phyloP scores from a whole-genome alignment of 805 yeast species.

The Metschnikowia cerradonensis region DNA sequence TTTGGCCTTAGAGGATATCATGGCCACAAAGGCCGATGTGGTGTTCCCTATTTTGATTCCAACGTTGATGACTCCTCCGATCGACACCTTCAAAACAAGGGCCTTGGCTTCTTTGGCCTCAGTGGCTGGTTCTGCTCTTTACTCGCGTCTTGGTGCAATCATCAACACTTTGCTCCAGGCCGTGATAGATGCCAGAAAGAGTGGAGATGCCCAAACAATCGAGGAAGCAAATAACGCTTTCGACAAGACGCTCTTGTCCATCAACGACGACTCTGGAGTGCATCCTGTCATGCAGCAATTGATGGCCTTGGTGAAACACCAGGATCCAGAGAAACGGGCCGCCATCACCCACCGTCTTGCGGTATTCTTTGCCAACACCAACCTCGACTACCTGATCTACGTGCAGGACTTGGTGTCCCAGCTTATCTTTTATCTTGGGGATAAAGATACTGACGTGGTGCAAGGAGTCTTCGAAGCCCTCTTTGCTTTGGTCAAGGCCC shows the following conservation, averaged over 20 bases:
- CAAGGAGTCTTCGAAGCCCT: constrained; percentile 62
- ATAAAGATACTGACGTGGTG: constrained; percentile 58
- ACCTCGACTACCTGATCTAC: constrained; percentile 67
- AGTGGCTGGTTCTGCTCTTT: constrained; percentile 82
- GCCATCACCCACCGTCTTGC: constrained; percentile 66
- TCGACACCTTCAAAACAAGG: constrained; percentile 77
- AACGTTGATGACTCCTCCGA: constrained; percentile 74
- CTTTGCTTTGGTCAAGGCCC: constrained; percentile 60
- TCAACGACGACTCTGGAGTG: constrained; percentile 71
- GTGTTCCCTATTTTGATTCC: constrained; percentile 94
- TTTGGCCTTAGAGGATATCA: constrained; percentile 83
- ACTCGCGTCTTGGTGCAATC: constrained; percentile 67
- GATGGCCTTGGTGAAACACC: constrained; percentile 70
- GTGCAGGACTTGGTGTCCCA: constrained; percentile 70
- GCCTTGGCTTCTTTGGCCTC: constrained; percentile 84
- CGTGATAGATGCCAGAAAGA: constrained; percentile 31
- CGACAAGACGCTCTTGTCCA: constrained; percentile 66
- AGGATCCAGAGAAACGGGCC: constrained; percentile 60
- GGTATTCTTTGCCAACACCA: constrained; percentile 61
- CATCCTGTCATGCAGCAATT: constrained; percentile 84
- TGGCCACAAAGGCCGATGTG: constrained; percentile 84
- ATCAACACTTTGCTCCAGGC: constrained; percentile 71
- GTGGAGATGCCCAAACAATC: constrained; percentile 35
- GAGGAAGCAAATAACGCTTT: constrained; percentile 51
- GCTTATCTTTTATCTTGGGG: constrained; percentile 70